Evolutionary conservation across 2,329 filamentous ascomycete species (phyloP).

Genomic region (Penicillium sp.): DNA sequence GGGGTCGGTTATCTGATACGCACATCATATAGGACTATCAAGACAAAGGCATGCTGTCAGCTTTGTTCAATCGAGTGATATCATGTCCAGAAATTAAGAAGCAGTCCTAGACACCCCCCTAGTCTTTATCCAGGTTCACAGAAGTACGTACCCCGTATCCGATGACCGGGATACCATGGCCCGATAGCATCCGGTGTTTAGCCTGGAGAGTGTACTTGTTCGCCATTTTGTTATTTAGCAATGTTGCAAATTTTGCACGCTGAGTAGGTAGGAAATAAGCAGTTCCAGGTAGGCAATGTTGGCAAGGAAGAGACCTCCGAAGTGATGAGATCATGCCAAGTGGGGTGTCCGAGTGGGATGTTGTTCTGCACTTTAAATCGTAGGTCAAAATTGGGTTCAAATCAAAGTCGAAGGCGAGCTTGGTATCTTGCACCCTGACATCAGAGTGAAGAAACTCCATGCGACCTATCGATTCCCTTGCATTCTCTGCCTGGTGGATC

Average conservation of each 20-base stretch:
- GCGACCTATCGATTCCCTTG: too few relatives aligned
- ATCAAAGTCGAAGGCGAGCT: not conserved
- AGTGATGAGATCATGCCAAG: constrained; percentile 19
- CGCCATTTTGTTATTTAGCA: constrained; percentile 14
- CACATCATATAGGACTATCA: constrained; percentile 36
- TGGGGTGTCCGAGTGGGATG: constrained; percentile 6
- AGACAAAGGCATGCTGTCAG: not conserved
- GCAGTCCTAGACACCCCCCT: not conserved
- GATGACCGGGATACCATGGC: constrained; percentile 60
- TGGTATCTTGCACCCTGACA: too few relatives aligned
- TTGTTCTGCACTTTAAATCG: not conserved
- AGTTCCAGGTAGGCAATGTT: not conserved
- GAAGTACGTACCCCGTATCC: constrained; percentile 55
- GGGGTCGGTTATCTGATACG: not conserved
- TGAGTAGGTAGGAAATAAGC: not conserved
- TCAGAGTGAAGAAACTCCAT: too few relatives aligned
- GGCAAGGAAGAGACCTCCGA: not conserved
- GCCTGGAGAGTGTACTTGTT: constrained; percentile 24
- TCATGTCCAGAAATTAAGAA: not conserved
- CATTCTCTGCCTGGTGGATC: too few relatives aligned
- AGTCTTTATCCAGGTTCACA: not conserved
- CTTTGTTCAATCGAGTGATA: not conserved
- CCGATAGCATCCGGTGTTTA: constrained; percentile 56
- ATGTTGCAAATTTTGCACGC: not conserved
- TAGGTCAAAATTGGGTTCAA: not conserved